Percentiles rank a stretch among this genome's conserved stretches.
phyloP scores from a whole-genome alignment of 441 rosid species.

The Pelargonium exstipulatum region DNA sequence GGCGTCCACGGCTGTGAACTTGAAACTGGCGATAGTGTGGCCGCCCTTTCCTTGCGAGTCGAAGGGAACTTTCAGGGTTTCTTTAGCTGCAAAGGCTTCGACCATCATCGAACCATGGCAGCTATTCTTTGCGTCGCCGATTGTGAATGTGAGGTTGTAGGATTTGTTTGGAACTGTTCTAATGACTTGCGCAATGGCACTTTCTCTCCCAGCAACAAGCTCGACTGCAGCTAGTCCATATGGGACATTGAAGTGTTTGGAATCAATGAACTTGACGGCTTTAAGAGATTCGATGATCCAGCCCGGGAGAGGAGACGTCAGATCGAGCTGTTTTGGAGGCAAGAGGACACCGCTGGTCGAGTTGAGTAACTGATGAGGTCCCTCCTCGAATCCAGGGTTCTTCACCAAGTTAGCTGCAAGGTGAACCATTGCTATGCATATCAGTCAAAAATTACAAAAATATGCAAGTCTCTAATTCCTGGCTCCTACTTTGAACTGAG shows the following conservation, averaged over 20 bases:
- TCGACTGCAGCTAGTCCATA: constrained; percentile 42
- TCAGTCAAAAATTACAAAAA: not conserved
- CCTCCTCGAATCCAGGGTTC: constrained; percentile 52
- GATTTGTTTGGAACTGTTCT: constrained; percentile 31
- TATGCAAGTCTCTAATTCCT: no score
- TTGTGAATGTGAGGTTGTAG: constrained; percentile 39
- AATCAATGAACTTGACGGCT: constrained; percentile 51
- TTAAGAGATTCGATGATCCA: constrained; percentile 64
- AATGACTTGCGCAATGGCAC: constrained; percentile 53
- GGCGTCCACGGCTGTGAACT: constrained; percentile 31
- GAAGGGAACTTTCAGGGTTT: constrained; percentile 30
- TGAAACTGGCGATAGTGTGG: constrained; percentile 31
- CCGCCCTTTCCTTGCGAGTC: constrained; percentile 41
- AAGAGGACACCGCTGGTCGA: constrained; percentile 51
- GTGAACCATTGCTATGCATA: not conserved
- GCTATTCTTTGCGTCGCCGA: constrained; percentile 51
- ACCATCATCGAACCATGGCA: constrained; percentile 63
- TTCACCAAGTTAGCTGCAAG: constrained; percentile 41
- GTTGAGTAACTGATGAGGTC: constrained; percentile 51
- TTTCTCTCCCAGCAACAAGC: constrained; percentile 55
- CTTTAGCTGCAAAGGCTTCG: constrained; percentile 40
- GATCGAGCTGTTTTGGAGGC: constrained; percentile 41
- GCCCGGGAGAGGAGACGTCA: constrained; percentile 52
- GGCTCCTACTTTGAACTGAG: no score
- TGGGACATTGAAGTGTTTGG: constrained; percentile 43